Base-by-base conservation (phyloP, 306 rosid species). In the Cyclanthera cordifolia region DNA sequence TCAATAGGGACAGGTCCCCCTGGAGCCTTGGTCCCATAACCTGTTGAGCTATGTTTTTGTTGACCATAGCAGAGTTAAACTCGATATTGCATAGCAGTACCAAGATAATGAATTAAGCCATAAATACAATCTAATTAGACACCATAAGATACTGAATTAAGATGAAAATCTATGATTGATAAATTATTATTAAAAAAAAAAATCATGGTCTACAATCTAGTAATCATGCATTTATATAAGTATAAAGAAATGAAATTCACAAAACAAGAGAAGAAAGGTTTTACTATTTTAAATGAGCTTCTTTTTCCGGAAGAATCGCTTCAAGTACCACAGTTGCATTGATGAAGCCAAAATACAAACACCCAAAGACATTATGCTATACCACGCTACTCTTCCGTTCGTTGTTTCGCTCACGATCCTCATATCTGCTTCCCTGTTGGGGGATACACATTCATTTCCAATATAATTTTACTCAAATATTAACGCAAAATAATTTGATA, bases 261-360 rank as follows among this genome's bases (percentile, higher is more conserved):
- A 19, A 64, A 7, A 43, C 34, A 20, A 43, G 32, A 39, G 69
- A 43, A 64, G 20, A 43, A 64, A 23, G 30, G 41, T 2, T n/a
- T n/a, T 23, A 65, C 14, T 23, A 2, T 2, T 45, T 65, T 23
- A 72, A 28, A 90, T 88, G 53, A 93, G 90, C 87, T 90, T 93
- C 96, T 90, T 93, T 89, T 90, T 93, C 56, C 77, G 90, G 80
- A 93, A 93, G 82, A 80, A 93, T 67, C 84, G 81, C 87, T 88
- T 90, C 87, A 90, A 74, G 81, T 90, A 80, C 96, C 87, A 90
- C 47, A 93, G 41, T 66, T 93, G 99, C 64, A 93, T 53, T 67
- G 75, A 54, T 27, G 96, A 89, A 81, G 86, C 98, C 23, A 73
- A 66, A 58, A 93, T 85, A 83, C 96, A 93, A 53, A 89, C 56